phyloP scores from a whole-genome alignment of 1,284 basidiomycete genomes.

The Sanguinoderma infundibulare region DNA sequence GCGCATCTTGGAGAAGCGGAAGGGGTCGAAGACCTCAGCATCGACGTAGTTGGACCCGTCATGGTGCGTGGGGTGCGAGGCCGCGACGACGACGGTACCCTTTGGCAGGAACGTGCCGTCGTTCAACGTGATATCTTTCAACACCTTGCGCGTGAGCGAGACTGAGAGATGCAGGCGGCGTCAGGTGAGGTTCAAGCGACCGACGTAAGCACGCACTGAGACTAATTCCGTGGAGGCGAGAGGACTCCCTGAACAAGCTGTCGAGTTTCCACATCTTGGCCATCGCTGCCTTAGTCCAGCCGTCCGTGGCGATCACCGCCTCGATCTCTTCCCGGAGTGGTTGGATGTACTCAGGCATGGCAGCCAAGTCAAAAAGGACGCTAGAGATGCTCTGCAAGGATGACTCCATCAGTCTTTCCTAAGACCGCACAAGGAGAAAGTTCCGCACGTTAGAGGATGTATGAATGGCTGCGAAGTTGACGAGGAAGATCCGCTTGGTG shows the following conservation, averaged over 20 bases:
- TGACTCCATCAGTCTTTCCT: background rate
- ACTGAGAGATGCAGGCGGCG: conserved; percentile 3
- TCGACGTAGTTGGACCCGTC: conserved; percentile 46
- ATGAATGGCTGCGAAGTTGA: conserved; percentile 39
- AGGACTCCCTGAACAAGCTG: conserved; percentile 56
- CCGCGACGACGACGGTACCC: conserved; percentile 44
- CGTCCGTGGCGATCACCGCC: conserved; percentile 37
- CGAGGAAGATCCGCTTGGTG: conserved; percentile 27
- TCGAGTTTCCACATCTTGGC: conserved; percentile 53
- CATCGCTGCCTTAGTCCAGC: conserved; percentile 49
- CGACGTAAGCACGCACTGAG: conserved; percentile 14
- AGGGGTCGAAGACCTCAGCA: conserved; percentile 44
- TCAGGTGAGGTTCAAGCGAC: too few relatives aligned
- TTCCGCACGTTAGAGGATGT: conserved; percentile 35
- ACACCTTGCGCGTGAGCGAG: conserved; percentile 18
- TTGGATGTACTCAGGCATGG: conserved; percentile 41
- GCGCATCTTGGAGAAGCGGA: conserved; percentile 48
- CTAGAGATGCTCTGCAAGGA: conserved; percentile 39
- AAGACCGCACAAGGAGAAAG: background rate
- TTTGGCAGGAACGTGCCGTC: conserved; percentile 48
- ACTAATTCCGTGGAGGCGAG: conserved; percentile 40
- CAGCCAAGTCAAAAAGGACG: conserved; percentile 46
- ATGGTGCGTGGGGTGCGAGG: conserved; percentile 43
- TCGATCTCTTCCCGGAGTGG: conserved; percentile 53
- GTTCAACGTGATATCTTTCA: conserved; percentile 42